Base-by-base conservation (phyloP, 139 green algal species). In the Tetraselmis chui region DNA sequence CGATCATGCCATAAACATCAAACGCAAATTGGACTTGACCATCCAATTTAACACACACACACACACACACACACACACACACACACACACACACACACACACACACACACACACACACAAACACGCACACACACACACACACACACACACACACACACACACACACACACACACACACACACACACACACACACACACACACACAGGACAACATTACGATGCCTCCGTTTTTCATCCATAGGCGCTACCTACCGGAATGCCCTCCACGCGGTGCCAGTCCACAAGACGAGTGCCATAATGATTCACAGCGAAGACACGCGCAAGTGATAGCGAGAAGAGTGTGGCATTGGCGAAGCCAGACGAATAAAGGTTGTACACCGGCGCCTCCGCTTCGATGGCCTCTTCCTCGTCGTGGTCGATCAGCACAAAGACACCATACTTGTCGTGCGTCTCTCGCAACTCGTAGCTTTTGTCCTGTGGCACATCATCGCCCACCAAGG, bases 351-450 rank as follows among this genome's bases (percentile, higher is more conserved):
- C 45, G 18, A 67, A 67, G 18, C 45, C 45, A 67, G 45, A 67
- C 11, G 45, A 67, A 18, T 67, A 67, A 5, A 67, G 45, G 45
- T 67, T 67, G 45, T 25, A 67, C 5, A 67, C 45, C 11, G 45
- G 45, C 11, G 45, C 45, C 45, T 67, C 45, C 18, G 45, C 45
- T 18, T 67, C 45, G 76, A 31, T 31, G 22, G 5, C 29, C 29
- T 79, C 76, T 18, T 45, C 76, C 29, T 79, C 76, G 29, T 79
- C 76, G 18, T 79, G 76, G 76, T 79, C 76, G 22, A 79, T 79
- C 29, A 79, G 76, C 29, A 79, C 29, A 22, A n/a, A 79, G 76
- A 31, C 29, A 18, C 45, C 45, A 18, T 67, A 18, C 76, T 79
- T 31, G 29, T 31, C 29, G 18, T 79, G 29, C 5, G 29, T 79